Percentiles rank a stretch among this genome's conserved stretches.
phyloP scores from a whole-genome alignment of 108 stramenopile genomes.

The Discostella pseudostelligera region DNA sequence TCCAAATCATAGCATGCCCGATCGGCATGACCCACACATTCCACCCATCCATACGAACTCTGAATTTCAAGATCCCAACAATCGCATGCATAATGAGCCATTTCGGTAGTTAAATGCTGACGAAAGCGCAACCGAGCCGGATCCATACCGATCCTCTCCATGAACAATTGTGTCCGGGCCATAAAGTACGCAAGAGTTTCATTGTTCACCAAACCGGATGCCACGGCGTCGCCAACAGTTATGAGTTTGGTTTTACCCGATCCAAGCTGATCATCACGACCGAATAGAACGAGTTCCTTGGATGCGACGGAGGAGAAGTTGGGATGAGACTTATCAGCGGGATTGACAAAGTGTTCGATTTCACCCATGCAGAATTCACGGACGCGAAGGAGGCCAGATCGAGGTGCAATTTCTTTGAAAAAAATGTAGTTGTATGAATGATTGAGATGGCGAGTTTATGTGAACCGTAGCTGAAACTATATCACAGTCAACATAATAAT shows the following conservation, averaged over 20 bases:
- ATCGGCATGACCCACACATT: constrained; percentile 99
- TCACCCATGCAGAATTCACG: constrained; percentile 99
- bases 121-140: constrained; percentile 92
- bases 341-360: constrained; percentile 99
- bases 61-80: constrained; percentile 99
- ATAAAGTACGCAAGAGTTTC: constrained; percentile 99
- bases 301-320: constrained; percentile 85
- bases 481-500: no score
- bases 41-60: constrained; percentile 97
- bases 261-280: constrained; percentile 94
- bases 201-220: constrained; percentile 93
- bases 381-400: constrained; percentile 96
- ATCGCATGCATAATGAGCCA: constrained; percentile 99
- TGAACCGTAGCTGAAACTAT: no score
- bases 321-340: constrained; percentile 95
- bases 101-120: constrained; percentile 99
- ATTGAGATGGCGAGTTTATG: background rate
- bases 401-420: constrained; percentile 94
- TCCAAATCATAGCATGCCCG: constrained; percentile 98
- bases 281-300: constrained; percentile 89
- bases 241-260: constrained; percentile 92
- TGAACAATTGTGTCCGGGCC: constrained; percentile 97
- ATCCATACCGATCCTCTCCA: constrained; percentile 97
- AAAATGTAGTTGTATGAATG: constrained; percentile 7
- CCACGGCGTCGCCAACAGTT: constrained; percentile 91